A percentile compares a stretch with the other conserved stretches of the same genome.
phyloP scores from a whole-genome alignment of 768 basidiomycete genomes.

The Pleurotus salmoneostramineus region DNA sequence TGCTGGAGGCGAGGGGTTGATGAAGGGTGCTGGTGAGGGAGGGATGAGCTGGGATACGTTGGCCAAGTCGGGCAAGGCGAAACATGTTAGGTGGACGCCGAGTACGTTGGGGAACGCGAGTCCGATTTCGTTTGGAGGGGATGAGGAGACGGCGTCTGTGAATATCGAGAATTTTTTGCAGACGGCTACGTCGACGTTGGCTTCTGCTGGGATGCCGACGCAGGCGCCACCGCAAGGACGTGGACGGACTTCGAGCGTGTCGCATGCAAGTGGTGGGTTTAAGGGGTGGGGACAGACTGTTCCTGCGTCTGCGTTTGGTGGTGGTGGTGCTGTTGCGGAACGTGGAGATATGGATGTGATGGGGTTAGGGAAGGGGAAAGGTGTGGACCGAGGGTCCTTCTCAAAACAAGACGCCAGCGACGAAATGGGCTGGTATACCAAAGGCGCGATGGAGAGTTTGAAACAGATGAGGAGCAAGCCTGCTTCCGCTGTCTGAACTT shows the following conservation, averaged over 20 bases:
- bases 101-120: slow-evolving; percentile 10
- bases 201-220: background rate
- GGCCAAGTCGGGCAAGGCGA: slow-evolving; percentile 6
- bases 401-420: slow-evolving; percentile 6
- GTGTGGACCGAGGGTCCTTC: background rate
- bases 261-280: background rate
- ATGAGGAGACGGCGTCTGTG: background rate
- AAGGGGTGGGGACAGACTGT: background rate
- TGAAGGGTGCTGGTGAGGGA: background rate
- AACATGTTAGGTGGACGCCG: slow-evolving; percentile 15
- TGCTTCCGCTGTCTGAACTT: slow-evolving; percentile 9
- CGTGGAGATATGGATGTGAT: background rate
- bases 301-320: background rate
- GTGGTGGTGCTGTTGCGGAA: background rate
- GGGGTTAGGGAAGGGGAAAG: slow-evolving; percentile 7
- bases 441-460: slow-evolving; percentile 8
- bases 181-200: background rate
- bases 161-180: slow-evolving; percentile 5
- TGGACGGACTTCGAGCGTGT: background rate
- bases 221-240: background rate
- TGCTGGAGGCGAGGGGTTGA: background rate
- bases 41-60: slow-evolving; percentile 5
- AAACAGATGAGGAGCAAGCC: slow-evolving; percentile 11
- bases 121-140: background rate
- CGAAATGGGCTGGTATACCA: slow-evolving; percentile 6